Conservation (phyloP, 1,284 basidiomycete genomes). For the Pseudozyma sp. region DNA sequence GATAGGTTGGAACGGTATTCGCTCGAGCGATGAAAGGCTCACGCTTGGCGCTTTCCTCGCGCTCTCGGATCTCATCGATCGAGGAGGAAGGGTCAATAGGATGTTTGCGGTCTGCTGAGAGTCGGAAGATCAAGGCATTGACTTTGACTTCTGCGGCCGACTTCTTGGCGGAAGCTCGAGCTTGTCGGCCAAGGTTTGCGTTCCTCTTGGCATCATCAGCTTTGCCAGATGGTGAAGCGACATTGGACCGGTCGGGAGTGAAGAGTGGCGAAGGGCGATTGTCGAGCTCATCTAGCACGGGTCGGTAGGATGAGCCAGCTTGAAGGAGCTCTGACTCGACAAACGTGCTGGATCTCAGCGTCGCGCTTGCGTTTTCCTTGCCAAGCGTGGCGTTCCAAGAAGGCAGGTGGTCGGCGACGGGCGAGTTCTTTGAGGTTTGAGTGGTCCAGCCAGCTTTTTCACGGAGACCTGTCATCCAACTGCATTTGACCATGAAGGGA, state of each 20-base stretch:
- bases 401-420: constrained; percentile 9
- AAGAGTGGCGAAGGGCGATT: constrained; percentile 38
- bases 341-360: constrained; percentile 38
- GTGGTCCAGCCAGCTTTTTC: constrained; percentile 62
- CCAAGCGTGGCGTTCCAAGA: constrained; percentile 20
- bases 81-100: constrained; percentile 39
- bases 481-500: constrained; percentile 63
- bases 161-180: constrained; percentile 22
- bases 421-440: constrained; percentile 6
- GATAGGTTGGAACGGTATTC: constrained; percentile 83
- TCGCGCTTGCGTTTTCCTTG: constrained; percentile 17
- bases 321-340: constrained; percentile 40
- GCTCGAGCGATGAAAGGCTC: constrained; percentile 79
- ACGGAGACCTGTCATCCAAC: constrained; percentile 61
- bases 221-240: constrained; percentile 21
- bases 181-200: constrained; percentile 6
- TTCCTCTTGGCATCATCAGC: constrained; percentile 6
- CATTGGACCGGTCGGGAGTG: constrained; percentile 33
- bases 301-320: constrained; percentile 26
- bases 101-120: constrained; percentile 38
- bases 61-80: constrained; percentile 33
- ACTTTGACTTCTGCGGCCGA: constrained; percentile 31
- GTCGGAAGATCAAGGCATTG: constrained; percentile 43
- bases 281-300: constrained; percentile 17
- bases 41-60: constrained; percentile 29